Percentiles rank a stretch among this genome's conserved stretches.
These are phyloP conservation scores for Petunia hybrid DNA, from an alignment of 305 asterid species.

Conservation along the genomic window DNA sequence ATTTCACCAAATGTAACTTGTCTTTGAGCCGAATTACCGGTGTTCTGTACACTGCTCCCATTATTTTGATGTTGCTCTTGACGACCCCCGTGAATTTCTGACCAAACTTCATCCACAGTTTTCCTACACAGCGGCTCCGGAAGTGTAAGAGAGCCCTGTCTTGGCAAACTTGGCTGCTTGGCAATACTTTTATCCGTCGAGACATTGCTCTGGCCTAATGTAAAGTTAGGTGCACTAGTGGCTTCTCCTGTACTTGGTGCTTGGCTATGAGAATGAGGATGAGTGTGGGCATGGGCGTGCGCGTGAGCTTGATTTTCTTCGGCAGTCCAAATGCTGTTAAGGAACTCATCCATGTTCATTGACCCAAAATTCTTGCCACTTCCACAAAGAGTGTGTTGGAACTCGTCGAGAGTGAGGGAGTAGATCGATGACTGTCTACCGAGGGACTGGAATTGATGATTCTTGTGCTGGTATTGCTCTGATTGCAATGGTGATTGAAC, in stretches of 20 bases:
- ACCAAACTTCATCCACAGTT: conserved; percentile 86
- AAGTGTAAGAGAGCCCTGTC: conserved; percentile 74
- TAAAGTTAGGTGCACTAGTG: conserved; percentile 32
- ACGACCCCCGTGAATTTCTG: conserved; percentile 60
- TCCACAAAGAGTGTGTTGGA: conserved; percentile 68
- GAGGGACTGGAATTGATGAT: conserved; percentile 41
- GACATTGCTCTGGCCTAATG: conserved; percentile 29
- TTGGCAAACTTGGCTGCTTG: conserved; percentile 57
- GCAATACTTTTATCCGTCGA: conserved; percentile 41
- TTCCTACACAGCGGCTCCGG: conserved; percentile 70
- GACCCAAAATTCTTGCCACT: conserved; percentile 84
- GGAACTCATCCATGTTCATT: conserved; percentile 95
- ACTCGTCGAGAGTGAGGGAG: conserved; percentile 83
- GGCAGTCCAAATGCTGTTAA: conserved; percentile 88
- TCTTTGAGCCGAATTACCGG: conserved; percentile 45
- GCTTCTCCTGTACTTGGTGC: conserved; percentile 30
- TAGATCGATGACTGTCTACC: conserved; percentile 76
- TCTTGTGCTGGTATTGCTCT: conserved; percentile 45
- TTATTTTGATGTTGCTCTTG: conserved; percentile 37
- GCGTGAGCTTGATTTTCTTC: conserved; percentile 71
- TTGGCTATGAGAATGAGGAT: conserved; percentile 25
- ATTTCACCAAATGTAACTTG: conserved; percentile 77
- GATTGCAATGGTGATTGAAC: conserved; percentile 51
- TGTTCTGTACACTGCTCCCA: conserved; percentile 43
- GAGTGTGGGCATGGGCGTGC: conserved; percentile 21